Evolutionary conservation across 169 alveolate genomes (phyloP), one percentile per base, ranked within the genome.

Genomic region (Eimeria acervulina): DNA sequence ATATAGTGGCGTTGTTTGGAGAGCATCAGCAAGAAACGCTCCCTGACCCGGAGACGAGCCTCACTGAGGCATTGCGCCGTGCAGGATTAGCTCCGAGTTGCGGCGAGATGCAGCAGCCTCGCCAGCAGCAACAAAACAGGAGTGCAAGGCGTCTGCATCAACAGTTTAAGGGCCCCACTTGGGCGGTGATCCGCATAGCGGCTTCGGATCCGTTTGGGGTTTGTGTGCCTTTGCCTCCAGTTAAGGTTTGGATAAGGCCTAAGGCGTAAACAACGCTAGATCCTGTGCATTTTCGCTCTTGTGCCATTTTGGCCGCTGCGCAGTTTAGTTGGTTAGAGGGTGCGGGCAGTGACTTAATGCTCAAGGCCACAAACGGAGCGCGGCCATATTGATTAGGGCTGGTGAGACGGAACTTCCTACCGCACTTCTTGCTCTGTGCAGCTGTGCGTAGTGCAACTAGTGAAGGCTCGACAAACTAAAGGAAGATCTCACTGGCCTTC

Each of bases 161-260:
- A 61, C 80, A 85, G n/a, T 38, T 59, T 36, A 55, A 83, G 74
- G 72, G 78, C 36, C 38, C 68, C 33, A 21, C 42, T 17, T 85
- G 93, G 93, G 93, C 38, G n/a, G 80, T 85, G 44, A 47, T 85
- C 59, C 52, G 6, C 59, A 85, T 85, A 33, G 36, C 80, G 80
- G 93, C 93, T 12, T 21, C 66, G 13, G 74, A 52, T 17, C 63
- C 80, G 21, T 31, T 13, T 38, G 93, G 93, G 78, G 81, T 19
- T 26, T 59, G 38, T 12, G 81, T 36, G 23, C 51, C 93, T 38
- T 61, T 85, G 28, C 93, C 93, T 59, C 61, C 93, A 23, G 63
- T 85, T 15, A 52, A 59, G 52, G 93, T 59, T 31, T 42, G 55
- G 52, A n/a, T 51, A 28, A 33, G 68, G 36, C 63, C 91, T 83